A percentile compares a stretch with the other conserved stretches of the same genome.
These are phyloP conservation scores for Ogataea dorogensis DNA, from an alignment of 805 yeast genomes.

Conservation along the genomic window DNA sequence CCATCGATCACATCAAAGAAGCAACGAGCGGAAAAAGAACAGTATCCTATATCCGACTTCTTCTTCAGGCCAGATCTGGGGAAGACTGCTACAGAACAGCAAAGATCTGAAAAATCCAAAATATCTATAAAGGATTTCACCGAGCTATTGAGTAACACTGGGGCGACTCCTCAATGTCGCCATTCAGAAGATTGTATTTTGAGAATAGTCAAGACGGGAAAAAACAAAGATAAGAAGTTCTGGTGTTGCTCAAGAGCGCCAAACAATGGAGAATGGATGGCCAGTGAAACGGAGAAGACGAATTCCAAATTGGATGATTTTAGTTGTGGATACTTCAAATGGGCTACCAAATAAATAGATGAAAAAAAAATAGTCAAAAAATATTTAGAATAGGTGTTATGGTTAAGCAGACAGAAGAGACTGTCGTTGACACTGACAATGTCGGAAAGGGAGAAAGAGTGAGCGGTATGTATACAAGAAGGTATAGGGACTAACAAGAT, in stretches of 20 bases:
- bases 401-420: constrained; percentile 2
- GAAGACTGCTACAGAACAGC: background rate
- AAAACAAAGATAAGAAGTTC: constrained; percentile 49
- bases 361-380: constrained; percentile 4
- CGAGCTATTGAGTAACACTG: constrained; percentile 18
- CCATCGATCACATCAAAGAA: background rate
- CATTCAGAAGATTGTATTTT: constrained; percentile 48
- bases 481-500: constrained; percentile 4
- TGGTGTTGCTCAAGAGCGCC: constrained; percentile 50
- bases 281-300: background rate
- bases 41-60: constrained; percentile 25
- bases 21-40: constrained; percentile 9
- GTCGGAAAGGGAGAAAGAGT: constrained; percentile 32
- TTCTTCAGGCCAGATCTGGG: constrained; percentile 17
- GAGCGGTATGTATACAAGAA: constrained; percentile 26
- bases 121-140: constrained; percentile 23
- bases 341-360: constrained; percentile 37
- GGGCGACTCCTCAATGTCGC: constrained; percentile 41
- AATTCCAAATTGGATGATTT: constrained; percentile 24
- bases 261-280: constrained; percentile 25
- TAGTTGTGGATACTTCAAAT: constrained; percentile 54
- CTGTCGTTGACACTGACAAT: constrained; percentile 14
- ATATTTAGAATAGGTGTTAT: background rate
- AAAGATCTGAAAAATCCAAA: background rate
- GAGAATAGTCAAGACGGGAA: constrained; percentile 43